These are phyloP conservation scores for Candida ovalis DNA, from an alignment of 805 yeast genomes.

Conservation along the genomic window DNA sequence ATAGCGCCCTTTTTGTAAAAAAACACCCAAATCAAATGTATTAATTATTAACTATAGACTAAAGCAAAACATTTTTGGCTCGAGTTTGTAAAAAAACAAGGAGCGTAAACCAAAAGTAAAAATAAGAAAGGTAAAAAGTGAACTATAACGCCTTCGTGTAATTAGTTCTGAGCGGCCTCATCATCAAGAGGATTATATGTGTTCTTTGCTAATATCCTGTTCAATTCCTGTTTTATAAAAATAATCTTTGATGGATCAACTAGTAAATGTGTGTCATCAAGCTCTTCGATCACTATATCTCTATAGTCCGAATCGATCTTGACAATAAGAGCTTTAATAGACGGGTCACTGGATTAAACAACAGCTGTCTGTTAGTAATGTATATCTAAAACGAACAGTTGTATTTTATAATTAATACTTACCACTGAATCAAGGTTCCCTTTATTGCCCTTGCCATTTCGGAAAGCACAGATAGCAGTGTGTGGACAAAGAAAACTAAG, in stretches of 20 bases:
- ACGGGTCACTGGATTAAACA: slow-evolving; percentile 64
- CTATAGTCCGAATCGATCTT: slow-evolving; percentile 74
- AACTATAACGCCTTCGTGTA: background rate
- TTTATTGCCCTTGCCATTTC: slow-evolving; percentile 51
- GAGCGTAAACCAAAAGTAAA: too few species aligned
- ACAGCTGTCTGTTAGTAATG: slow-evolving; percentile 1
- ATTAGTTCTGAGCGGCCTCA: slow-evolving; percentile 37
- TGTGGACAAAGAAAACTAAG: background rate
- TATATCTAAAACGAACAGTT: background rate
- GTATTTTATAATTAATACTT: slow-evolving; percentile 8
- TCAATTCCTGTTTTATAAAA: slow-evolving; percentile 72
- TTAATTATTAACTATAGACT: background rate
- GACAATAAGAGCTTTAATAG: slow-evolving; percentile 80
- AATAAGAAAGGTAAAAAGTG: too few species aligned
- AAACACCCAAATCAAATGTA: background rate
- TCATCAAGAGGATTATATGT: slow-evolving; percentile 82
- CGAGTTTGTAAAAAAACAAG: too few species aligned
- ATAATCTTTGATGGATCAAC: slow-evolving; percentile 76
- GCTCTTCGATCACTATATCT: slow-evolving; percentile 70
- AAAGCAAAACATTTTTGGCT: background rate
- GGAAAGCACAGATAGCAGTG: too few species aligned
- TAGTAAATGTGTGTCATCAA: slow-evolving; percentile 87
- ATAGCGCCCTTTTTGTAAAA: background rate
- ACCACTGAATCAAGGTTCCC: slow-evolving; percentile 49
- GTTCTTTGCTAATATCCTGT: slow-evolving; percentile 71